Evolutionary conservation across 805 yeast genomes (phyloP), one percentile per base, ranked within the genome.

Genomic region (Wickerhamiella brachini): DNA sequence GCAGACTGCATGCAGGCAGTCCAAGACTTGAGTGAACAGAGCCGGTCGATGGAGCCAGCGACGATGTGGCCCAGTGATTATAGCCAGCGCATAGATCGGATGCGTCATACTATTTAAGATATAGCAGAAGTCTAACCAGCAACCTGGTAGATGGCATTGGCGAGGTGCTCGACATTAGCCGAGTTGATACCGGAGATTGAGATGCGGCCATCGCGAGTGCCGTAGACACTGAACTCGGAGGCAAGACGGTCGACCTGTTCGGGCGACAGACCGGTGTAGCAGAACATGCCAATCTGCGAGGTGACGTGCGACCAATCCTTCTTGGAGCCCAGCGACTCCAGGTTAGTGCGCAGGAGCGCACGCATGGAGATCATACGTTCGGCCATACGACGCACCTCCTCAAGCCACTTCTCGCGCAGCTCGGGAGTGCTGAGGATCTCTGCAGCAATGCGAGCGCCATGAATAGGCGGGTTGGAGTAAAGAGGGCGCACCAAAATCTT

Each of bases 221-320:
- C 78, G 67, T 90, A 90, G 41, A 90, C 82, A 17, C 85, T 79
- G 68, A 71, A 81, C 66, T 85, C 80, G 49, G 76, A 72, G 65
- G 84, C 82, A 62, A 90, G 74, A 57, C 84, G 75, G 49, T 74
- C 76, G 51, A 84, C 95, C 79, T 86, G 90, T 31, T 77, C 82
- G 26, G 83, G 71, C 5, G 76, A 69, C 60, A 90, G 75, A 1
- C 96, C 98, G 29, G 97, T 90, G 71, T 81, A 90, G 37, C 95
- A 87, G 67, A 90, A 90, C 97, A 90, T 90, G 60, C 98, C 98
- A 55, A 85, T 83, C 73, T 93, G 98, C 56, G 74, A 73, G 46
- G 80, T 82, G 62, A 90, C 85, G 69, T 90, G 97, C 58, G 79
- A 83, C 97, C 97, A 90, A 60, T 73, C 77, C 47, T 95, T 96